These are phyloP conservation scores for Aspergillus fischeri DNA, from an alignment of 2,329 filamentous ascomycete genomes.

Conservation along the genomic window DNA sequence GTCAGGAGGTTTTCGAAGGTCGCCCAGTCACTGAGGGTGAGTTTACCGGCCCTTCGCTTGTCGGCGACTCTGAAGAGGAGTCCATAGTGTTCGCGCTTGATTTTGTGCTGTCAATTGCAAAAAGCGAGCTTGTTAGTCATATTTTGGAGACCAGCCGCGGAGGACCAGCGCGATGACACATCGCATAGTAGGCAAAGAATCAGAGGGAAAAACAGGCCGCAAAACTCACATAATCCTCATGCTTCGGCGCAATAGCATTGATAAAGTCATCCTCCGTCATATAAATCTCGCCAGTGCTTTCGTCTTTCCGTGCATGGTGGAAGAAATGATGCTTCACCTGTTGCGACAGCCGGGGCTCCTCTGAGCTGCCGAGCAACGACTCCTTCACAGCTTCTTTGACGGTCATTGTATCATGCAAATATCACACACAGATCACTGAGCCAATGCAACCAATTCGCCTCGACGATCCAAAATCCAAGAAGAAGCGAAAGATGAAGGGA, in stretches of 20 bases:
- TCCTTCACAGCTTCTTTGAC: slow-evolving; percentile 75
- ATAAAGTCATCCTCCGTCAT: slow-evolving; percentile 87
- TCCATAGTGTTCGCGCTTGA: slow-evolving; percentile 90
- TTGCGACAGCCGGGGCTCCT: slow-evolving; percentile 62
- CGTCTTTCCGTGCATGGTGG: slow-evolving; percentile 70
- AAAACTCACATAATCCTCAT: slow-evolving; percentile 82
- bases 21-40: slow-evolving; percentile 81
- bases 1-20: slow-evolving; percentile 89
- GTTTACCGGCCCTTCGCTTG: slow-evolving; percentile 65
- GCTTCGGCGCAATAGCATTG: slow-evolving; percentile 77
- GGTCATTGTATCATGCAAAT: slow-evolving; percentile 35
- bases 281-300: slow-evolving; percentile 69
- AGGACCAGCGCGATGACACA: slow-evolving; percentile 11
- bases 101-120: slow-evolving; percentile 71
- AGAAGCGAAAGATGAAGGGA: slow-evolving; percentile 6
- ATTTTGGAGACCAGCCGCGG: neutral
- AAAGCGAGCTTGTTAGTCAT: slow-evolving; percentile 15
- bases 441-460: slow-evolving; percentile 6
- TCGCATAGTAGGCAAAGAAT: slow-evolving; percentile 3
- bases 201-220: neutral
- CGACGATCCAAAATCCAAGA: slow-evolving; percentile 4
- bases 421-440: slow-evolving; percentile 2
- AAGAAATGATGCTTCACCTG: slow-evolving; percentile 74
- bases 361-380: slow-evolving; percentile 63
- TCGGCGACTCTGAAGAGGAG: slow-evolving; percentile 93